phyloP scores from a whole-genome alignment of 2,329 filamentous ascomycete genomes.

The Sphaerostilbella broomeana region DNA sequence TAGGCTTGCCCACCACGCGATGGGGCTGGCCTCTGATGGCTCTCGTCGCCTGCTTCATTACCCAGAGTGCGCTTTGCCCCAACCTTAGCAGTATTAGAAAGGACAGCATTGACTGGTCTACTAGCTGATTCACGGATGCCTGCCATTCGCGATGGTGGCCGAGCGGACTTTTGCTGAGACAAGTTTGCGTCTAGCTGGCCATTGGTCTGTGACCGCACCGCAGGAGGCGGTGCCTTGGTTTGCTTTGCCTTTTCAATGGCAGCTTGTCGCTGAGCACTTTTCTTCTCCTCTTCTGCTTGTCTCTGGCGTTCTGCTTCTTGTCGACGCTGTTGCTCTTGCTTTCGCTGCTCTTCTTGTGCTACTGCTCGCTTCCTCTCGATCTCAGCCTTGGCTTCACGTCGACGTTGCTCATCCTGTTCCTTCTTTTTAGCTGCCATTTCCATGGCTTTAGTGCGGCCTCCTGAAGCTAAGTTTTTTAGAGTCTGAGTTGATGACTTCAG shows the following conservation, averaged over 20 bases:
- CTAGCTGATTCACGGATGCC: slow-evolving; percentile 51
- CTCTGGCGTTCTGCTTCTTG: slow-evolving; percentile 57
- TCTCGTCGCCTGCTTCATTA: slow-evolving; percentile 53
- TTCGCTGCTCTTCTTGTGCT: slow-evolving; percentile 57
- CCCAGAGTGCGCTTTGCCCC: slow-evolving; percentile 65
- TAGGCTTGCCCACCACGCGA: slow-evolving; percentile 54
- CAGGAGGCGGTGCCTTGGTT: slow-evolving; percentile 55
- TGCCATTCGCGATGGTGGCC: slow-evolving; percentile 53
- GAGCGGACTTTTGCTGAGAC: slow-evolving; percentile 26
- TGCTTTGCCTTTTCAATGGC: slow-evolving; percentile 60
- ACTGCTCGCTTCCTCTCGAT: slow-evolving; percentile 69
- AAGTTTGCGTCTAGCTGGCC: slow-evolving; percentile 41
- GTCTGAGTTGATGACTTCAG: slow-evolving; percentile 50
- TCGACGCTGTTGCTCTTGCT: slow-evolving; percentile 51
- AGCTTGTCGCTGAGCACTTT: slow-evolving; percentile 56
- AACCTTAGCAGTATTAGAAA: slow-evolving; percentile 57
- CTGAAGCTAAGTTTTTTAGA: slow-evolving; percentile 54
- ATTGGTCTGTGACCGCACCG: slow-evolving; percentile 47
- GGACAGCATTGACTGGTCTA: slow-evolving; percentile 53
- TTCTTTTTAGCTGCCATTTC: slow-evolving; percentile 74
- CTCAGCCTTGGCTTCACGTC: slow-evolving; percentile 74
- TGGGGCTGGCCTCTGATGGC: slow-evolving; percentile 38
- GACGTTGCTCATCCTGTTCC: slow-evolving; percentile 78
- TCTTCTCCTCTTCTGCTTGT: slow-evolving; percentile 61
- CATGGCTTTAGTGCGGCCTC: slow-evolving; percentile 62